Evolutionary conservation across 345 rosid genomes (phyloP).

Genomic region (Pistacia atlantica): DNA sequence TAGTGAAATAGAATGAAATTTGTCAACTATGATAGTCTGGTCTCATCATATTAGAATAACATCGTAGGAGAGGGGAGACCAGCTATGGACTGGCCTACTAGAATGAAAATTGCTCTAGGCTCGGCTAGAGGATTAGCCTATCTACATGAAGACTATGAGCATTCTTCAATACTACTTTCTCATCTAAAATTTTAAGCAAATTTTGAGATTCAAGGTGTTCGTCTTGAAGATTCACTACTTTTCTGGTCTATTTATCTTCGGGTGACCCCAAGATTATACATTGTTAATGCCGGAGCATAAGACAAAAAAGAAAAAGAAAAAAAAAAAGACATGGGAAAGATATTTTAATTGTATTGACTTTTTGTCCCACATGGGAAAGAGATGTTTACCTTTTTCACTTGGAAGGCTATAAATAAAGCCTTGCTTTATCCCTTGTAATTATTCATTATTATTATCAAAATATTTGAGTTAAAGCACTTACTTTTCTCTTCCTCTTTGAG

Average conservation of each 20-base stretch:
- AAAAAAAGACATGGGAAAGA: too few species aligned
- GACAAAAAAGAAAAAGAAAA: too few species aligned
- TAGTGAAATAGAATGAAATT: neutral
- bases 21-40: neutral
- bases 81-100: slow-evolving; percentile 63
- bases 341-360: too few species aligned
- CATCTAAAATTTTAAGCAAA: neutral
- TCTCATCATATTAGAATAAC: slow-evolving; percentile 15
- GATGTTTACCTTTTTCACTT: too few species aligned
- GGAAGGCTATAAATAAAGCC: too few species aligned
- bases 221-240: slow-evolving; percentile 10
- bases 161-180: slow-evolving; percentile 6
- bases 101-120: slow-evolving; percentile 78
- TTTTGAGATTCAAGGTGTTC: neutral
- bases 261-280: slow-evolving; percentile 42
- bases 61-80: slow-evolving; percentile 64
- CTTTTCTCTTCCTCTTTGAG: too few species aligned
- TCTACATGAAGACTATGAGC: slow-evolving; percentile 88
- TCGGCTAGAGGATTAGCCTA: slow-evolving; percentile 87
- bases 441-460: too few species aligned
- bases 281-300: too few species aligned
- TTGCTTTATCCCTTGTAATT: too few species aligned
- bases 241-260: slow-evolving; percentile 27
- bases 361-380: too few species aligned
- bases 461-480: too few species aligned